Percentiles rank a stretch among this genome's conserved stretches.
These are phyloP conservation scores for Fusarium haematococcum DNA, from an alignment of 2,329 filamentous ascomycete genomes.

Conservation along the genomic window DNA sequence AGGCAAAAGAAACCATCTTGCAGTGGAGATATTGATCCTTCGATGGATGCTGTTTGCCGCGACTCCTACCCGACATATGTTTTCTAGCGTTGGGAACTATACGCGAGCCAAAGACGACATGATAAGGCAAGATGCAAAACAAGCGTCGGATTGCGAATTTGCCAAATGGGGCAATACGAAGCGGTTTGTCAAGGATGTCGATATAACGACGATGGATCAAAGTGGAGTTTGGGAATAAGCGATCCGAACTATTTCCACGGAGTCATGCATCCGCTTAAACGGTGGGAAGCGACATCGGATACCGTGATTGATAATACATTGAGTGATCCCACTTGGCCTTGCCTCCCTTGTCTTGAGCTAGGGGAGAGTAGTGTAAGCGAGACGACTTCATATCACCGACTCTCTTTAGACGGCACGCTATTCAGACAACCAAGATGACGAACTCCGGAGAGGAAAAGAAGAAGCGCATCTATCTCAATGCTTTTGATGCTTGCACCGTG, in stretches of 20 bases:
- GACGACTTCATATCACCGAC: background rate
- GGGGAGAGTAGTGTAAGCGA: background rate
- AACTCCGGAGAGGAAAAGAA: background rate
- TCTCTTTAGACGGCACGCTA: background rate
- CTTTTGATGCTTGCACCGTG: conserved; percentile 22
- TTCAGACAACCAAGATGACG: background rate
- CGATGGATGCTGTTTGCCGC: background rate
- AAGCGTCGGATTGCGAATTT: conserved; percentile 14
- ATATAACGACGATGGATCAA: background rate
- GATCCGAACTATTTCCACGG: background rate
- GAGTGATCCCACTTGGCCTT: background rate
- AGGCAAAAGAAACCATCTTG: background rate
- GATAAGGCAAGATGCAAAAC: conserved; percentile 13
- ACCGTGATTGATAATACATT: background rate
- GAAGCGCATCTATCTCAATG: conserved; percentile 29
- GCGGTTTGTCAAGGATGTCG: background rate
- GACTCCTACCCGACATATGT: background rate
- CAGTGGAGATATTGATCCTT: background rate
- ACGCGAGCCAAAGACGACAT: background rate
- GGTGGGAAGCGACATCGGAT: background rate
- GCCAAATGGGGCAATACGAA: conserved; percentile 3
- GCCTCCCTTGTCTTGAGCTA: background rate
- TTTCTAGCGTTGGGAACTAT: no score
- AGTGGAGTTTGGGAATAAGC: background rate
- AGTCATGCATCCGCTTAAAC: background rate